Base-by-base conservation (phyloP, 2,329 filamentous ascomycete species). In the Stachybotrys elegans region DNA sequence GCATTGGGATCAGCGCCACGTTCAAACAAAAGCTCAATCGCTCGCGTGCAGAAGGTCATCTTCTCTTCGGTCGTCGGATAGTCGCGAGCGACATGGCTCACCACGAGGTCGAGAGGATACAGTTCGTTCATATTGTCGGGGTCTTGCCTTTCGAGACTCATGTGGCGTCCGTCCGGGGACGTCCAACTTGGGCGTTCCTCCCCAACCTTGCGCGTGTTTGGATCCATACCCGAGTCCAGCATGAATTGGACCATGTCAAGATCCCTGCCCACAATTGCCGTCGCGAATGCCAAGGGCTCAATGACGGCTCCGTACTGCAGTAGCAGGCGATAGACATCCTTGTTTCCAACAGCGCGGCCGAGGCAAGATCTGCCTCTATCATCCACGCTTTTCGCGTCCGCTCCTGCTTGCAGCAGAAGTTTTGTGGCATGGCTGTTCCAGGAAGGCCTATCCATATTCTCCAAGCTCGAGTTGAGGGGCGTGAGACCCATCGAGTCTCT, bases 341-440 rank as follows among this genome's bases (percentile, higher is more conserved):
- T 42, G 32, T 45, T 23, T 7, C 31, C 19, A 25, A 14, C 14
- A 25, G 19, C 43, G 36, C 31, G 39, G 22, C 29, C 21, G 19
- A 42, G 31, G 22, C 43, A 45, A 35, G 39, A 25, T 27, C 14
- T 25, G 34, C 34, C 39, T 25, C 19, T 9, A 11, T 35, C 14
- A 19, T 43, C 34, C 11, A 7, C 17, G 19, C 23, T 27, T n/a
- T 32, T 46, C 13, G 40, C 21, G 19, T 40, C 35, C 4, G 44
- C 44, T 13, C 44, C 40, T 9, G 16, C 21, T 16, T 46, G 23
- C 16, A 42, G 20, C 25, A 45, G 39, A 20, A 42, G 22, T 14
- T 42, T 21, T 5, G 16, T 17, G 20, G 32, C 22, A 31, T 39
- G 21, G 16, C 27, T 42, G n/a, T 17, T 21, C 14, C 22, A 45